These are phyloP conservation scores for Nitzschia sp. DNA, from an alignment of 108 stramenopile species.

Conservation along the genomic window DNA sequence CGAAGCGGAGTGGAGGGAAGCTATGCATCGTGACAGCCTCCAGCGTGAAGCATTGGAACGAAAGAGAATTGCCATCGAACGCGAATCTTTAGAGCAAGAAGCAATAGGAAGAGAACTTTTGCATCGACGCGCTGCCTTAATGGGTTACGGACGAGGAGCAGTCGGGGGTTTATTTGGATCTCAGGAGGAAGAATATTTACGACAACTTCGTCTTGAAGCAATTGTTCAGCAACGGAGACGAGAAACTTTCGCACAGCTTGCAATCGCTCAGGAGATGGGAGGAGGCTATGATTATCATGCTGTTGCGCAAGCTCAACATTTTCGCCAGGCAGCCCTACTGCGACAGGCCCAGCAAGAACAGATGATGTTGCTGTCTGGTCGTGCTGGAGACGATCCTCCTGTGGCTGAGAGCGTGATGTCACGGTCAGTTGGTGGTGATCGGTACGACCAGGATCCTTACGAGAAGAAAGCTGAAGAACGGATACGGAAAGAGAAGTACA, in stretches of 20 bases:
- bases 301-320: conserved; percentile 2
- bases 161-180: background rate
- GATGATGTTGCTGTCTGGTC: background rate
- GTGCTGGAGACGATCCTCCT: background rate
- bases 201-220: conserved; percentile 32
- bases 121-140: conserved; percentile 15
- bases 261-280: conserved; percentile 21
- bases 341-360: conserved; percentile 12
- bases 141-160: background rate
- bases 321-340: conserved; percentile 21
- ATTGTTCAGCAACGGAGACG: conserved; percentile 31
- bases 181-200: conserved; percentile 31
- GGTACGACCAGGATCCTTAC: background rate
- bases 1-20: conserved; percentile 7
- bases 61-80: no score
- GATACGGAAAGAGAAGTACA: background rate
- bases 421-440: background rate
- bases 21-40: background rate
- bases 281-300: background rate
- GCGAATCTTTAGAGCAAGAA: conserved; percentile 11
- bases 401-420: no score
- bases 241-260: conserved; percentile 31
- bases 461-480: conserved; percentile 12
- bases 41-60: background rate
- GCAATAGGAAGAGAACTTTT: background rate